These are phyloP conservation scores for Diaporthe vexans DNA, from an alignment of 2,329 filamentous ascomycete genomes.

Conservation along the genomic window DNA sequence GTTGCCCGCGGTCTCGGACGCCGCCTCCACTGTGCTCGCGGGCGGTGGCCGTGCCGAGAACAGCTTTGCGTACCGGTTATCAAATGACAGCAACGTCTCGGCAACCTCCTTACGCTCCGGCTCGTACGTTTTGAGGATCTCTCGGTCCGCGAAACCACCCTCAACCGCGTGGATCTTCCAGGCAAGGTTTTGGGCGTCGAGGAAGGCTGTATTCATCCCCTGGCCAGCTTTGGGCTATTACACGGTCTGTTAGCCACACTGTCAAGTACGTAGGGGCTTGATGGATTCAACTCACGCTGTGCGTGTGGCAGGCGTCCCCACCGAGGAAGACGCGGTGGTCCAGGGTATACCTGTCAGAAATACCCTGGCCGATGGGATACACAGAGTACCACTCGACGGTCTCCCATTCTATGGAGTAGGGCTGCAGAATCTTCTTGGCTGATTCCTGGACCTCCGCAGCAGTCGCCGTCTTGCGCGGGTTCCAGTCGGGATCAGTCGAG, in stretches of 20 bases:
- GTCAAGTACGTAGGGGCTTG: background rate
- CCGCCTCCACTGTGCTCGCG: conserved; percentile 79
- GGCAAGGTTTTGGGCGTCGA: conserved; percentile 88
- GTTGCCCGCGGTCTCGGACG: conserved; percentile 56
- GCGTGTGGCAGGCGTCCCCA: conserved; percentile 85
- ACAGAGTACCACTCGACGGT: conserved; percentile 81
- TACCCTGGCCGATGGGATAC: conserved; percentile 82
- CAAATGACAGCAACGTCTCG: conserved; percentile 86
- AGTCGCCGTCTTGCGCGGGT: conserved; percentile 74
- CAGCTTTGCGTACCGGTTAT: conserved; percentile 89
- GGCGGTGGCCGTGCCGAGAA: conserved; percentile 86
- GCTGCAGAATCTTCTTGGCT: conserved; percentile 75
- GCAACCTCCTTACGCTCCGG: conserved; percentile 87
- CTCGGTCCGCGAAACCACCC: conserved; percentile 81
- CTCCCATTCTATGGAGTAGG: conserved; percentile 78
- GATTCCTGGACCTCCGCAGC: conserved; percentile 74
- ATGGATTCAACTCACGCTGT: conserved; percentile 68
- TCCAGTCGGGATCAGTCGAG: conserved; percentile 72
- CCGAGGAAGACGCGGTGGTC: conserved; percentile 80
- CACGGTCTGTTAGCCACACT: background rate
- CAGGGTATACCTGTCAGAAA: conserved; percentile 76
- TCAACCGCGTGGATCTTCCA: conserved; percentile 98
- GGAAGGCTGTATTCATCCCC: conserved; percentile 85
- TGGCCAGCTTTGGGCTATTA: conserved; percentile 81
- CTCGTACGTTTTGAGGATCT: conserved; percentile 87